Evolutionary conservation across 768 basidiomycete genomes (phyloP).

Genomic region (Daedaleopsis nitida): DNA sequence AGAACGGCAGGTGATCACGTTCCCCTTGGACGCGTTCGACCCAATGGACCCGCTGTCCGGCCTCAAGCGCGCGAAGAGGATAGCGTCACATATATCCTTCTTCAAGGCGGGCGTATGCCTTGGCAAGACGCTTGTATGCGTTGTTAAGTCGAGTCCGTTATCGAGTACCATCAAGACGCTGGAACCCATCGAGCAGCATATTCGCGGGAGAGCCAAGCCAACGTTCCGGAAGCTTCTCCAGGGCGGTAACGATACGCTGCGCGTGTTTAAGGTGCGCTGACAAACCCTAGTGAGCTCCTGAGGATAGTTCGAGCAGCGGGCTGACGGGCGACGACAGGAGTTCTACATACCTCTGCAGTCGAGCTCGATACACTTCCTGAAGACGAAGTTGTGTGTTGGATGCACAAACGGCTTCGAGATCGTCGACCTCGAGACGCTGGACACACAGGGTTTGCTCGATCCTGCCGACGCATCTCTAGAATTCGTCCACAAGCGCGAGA

Average conservation of each 20-base stretch:
- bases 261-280: conserved; percentile 76
- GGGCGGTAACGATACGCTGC: conserved; percentile 92
- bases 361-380: conserved; percentile 94
- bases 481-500: conserved; percentile 87
- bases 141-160: conserved; percentile 93
- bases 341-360: conserved; percentile 99
- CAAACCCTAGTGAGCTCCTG: background rate
- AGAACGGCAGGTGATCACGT: conserved; percentile 97
- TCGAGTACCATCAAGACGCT: conserved; percentile 98
- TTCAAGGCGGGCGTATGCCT: conserved; percentile 97
- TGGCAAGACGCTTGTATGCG: conserved; percentile 89
- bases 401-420: conserved; percentile 98
- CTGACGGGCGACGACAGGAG: conserved; percentile 54
- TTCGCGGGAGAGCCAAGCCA: conserved; percentile 78
- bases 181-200: conserved; percentile 91
- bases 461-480: conserved; percentile 89
- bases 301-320: background rate
- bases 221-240: conserved; percentile 95
- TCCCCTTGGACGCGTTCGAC: conserved; percentile 91
- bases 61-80: conserved; percentile 90
- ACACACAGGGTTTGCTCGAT: conserved; percentile 95
- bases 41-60: conserved; percentile 89
- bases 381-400: conserved; percentile 96
- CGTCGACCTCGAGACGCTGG: conserved; percentile 94
- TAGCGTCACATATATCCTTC: conserved; percentile 95